Evolutionary conservation across 1,284 basidiomycete genomes (phyloP).

Genomic region (Mycocalia duriaeana): DNA sequence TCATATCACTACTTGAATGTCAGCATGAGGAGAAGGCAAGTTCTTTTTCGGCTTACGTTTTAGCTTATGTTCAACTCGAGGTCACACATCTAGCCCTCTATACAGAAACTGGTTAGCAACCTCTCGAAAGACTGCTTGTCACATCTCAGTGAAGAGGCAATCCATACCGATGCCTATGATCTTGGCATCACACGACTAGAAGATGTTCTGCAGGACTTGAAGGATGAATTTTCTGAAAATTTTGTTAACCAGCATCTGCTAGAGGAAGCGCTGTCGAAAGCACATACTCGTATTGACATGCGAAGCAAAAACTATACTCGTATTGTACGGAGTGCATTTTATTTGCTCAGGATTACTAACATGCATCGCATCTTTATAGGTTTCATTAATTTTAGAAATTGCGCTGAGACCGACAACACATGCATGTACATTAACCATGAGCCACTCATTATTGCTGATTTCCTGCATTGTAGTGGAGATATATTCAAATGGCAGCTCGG

Average conservation of each 20-base stretch:
- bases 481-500: conserved; percentile 73
- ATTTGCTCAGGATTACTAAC: no score
- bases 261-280: no score
- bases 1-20: conserved; percentile 73
- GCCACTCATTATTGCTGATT: no score
- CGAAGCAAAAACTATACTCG: no score
- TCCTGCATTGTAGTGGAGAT: conserved; percentile 71
- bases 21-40: conserved; percentile 89
- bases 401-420: conserved; percentile 67
- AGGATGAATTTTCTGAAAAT: conserved; percentile 40
- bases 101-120: conserved; percentile 81
- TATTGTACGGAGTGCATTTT: no score
- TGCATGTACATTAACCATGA: no score
- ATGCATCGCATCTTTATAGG: conserved; percentile 28
- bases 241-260: no score
- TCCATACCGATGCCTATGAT: conserved; percentile 55
- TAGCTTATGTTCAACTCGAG: conserved; percentile 10
- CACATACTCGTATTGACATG: no score
- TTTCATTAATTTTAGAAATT: conserved; percentile 63
- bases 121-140: conserved; percentile 66
- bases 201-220: conserved; percentile 41
- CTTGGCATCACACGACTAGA: conserved; percentile 43
- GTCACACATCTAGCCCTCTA: conserved; percentile 60
- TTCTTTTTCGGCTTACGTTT: background rate
- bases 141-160: conserved; percentile 57